These are phyloP conservation scores for Vigna angularis DNA, from an alignment of 306 rosid genomes.

Conservation along the genomic window DNA sequence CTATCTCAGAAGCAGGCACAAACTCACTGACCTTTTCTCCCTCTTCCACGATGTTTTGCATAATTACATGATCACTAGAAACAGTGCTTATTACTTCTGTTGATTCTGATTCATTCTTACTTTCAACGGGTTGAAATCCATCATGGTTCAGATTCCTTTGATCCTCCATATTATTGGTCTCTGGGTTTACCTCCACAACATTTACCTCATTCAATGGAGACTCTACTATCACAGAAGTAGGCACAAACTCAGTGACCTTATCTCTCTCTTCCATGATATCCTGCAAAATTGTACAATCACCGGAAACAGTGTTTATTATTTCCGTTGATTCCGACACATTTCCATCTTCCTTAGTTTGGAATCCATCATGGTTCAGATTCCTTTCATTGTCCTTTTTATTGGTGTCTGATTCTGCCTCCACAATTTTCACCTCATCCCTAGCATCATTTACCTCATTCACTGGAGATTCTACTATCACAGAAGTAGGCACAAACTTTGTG, in stretches of 20 bases:
- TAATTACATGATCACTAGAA: not conserved
- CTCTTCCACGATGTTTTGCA: not conserved
- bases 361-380: constrained; percentile 49
- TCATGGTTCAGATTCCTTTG: constrained; percentile 45
- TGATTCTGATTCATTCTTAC: constrained; percentile 41
- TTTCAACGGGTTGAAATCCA: constrained; percentile 55
- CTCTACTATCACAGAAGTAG: too few species aligned
- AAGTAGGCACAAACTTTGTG: too few species aligned
- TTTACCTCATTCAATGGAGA: constrained; percentile 48
- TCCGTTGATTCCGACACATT: constrained; percentile 38
- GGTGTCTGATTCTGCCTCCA: constrained; percentile 40
- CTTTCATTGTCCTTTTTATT: constrained; percentile 51
- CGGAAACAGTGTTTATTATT: not conserved
- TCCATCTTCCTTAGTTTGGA: constrained; percentile 41
- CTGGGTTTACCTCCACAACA: constrained; percentile 48
- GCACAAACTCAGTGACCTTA: too few species aligned
- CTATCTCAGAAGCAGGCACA: too few species aligned
- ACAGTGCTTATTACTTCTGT: not conserved
- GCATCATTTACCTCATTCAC: constrained; percentile 46
- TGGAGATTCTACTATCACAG: too few species aligned
- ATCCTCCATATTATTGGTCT: constrained; percentile 54
- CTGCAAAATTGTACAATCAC: not conserved
- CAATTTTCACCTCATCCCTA: constrained; percentile 56
- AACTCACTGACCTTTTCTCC: too few species aligned
- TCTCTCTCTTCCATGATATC: not conserved